phyloP scores from a whole-genome alignment of 2,329 filamentous ascomycete species.

The Xylaria sp. region DNA sequence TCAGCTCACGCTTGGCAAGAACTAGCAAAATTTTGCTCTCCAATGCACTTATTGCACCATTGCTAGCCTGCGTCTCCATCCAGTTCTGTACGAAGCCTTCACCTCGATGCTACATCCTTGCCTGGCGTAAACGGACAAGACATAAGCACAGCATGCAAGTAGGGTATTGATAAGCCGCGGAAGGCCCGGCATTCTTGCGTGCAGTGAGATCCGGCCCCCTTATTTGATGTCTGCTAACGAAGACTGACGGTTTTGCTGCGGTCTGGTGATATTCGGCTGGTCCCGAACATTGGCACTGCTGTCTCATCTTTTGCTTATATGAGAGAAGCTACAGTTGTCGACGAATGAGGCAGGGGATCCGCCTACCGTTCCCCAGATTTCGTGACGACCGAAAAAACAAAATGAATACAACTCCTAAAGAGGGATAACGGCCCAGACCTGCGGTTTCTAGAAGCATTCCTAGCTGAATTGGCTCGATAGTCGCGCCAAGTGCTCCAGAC shows the following conservation, averaged over 20 bases:
- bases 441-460: constrained; percentile 34
- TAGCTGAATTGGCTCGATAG: constrained; percentile 26
- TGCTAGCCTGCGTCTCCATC: not conserved
- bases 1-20: constrained; percentile 27
- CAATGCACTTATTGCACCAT: not conserved
- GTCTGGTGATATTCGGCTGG: constrained; percentile 24
- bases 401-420: not conserved
- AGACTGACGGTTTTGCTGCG: constrained; percentile 9
- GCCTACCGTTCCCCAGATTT: constrained; percentile 30
- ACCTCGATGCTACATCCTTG: constrained; percentile 10
- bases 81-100: not conserved
- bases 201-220: not conserved
- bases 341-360: not conserved
- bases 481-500: constrained; percentile 11
- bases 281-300: constrained; percentile 24
- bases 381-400: not conserved
- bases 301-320: not conserved
- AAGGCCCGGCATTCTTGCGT: constrained; percentile 8
- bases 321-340: not conserved
- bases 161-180: constrained; percentile 9
- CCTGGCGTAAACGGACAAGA: not conserved
- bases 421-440: constrained; percentile 17
- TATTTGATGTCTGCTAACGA: constrained; percentile 7
- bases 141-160: constrained; percentile 6
- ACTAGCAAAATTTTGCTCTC: constrained; percentile 7